Base-by-base conservation (phyloP, 2,329 filamentous ascomycete species). In the Periconia digitata region DNA sequence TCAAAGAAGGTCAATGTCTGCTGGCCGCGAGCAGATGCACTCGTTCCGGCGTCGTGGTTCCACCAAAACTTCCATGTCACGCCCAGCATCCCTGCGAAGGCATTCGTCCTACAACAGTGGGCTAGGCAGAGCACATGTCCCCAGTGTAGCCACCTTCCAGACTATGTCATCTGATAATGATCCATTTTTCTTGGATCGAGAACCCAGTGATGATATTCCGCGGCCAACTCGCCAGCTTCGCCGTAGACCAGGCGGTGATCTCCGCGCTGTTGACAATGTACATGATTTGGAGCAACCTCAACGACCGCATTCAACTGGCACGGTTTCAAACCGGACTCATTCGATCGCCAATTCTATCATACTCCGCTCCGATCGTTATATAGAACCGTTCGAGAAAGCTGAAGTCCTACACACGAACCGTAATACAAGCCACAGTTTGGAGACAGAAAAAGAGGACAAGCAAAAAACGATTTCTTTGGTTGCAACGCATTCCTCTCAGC, bases 81-180 rank as follows among this genome's bases (percentile, higher is more conserved):
- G 63, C 1, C 59, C 58, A 13, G 42, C 40, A 20, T 76, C 80
- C 1, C 76, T 80, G 42, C 72, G 78, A 21, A 80, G 82, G 10
- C 80, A 80, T 62, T 79, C 79, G 8, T 89, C 85, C 0, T 82
- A 82, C 43, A 79, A 82, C 16, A 86, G 83, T 55, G 77, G 78
- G 1, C 70, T 80, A 13, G 74, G 72, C 12, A 75, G 74, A 12
- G 76, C 74, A 20, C 77, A 79, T 0, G 70, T 80, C 7, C 77
- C 75, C 43, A 88, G 84, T 60, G 82, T 87, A 45, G 83, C 86
- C 61, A 84, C 82, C 3, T 66, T 69, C 29, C 62, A 63, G 46
- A 70, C 65, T 4, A 71, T 71, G 63, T 75, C 72, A 10, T 76
- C 74, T 1, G 60, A 68, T 27, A 70, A 72, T 24, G 70, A 74